Percentiles rank a stretch among this genome's conserved stretches.
These are phyloP conservation scores for Nicotiana otophora DNA, from an alignment of 257 asterid species.

Conservation along the genomic window DNA sequence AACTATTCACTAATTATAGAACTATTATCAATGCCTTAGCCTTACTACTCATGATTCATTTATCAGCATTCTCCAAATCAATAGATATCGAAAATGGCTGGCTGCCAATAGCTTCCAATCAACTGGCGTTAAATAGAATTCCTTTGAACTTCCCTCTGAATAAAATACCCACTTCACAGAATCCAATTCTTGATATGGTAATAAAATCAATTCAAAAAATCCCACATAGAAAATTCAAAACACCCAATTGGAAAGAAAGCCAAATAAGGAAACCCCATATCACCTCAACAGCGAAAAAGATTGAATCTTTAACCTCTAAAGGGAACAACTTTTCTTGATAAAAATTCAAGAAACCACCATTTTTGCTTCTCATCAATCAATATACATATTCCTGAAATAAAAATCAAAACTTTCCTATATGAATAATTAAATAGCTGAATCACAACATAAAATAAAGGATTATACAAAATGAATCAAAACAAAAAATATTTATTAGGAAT, in stretches of 20 bases:
- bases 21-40: background rate
- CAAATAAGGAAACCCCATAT: background rate
- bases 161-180: background rate
- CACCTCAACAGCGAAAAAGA: background rate
- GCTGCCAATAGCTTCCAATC: too few species aligned
- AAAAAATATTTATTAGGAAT: background rate
- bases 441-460: background rate
- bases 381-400: background rate
- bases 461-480: background rate
- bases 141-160: background rate
- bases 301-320: background rate
- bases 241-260: background rate
- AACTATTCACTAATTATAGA: constrained; percentile 15
- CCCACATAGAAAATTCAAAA: background rate
- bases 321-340: constrained; percentile 3
- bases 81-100: background rate
- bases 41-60: background rate
- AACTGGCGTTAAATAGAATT: background rate
- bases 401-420: background rate
- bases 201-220: background rate
- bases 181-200: background rate
- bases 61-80: background rate
- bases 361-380: background rate
- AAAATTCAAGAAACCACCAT: background rate
- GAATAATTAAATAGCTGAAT: background rate